Percentiles rank a stretch among this genome's conserved stretches.
Conservation (phyloP, 2,329 filamentous ascomycete species). For the Epichloe festucae region DNA sequence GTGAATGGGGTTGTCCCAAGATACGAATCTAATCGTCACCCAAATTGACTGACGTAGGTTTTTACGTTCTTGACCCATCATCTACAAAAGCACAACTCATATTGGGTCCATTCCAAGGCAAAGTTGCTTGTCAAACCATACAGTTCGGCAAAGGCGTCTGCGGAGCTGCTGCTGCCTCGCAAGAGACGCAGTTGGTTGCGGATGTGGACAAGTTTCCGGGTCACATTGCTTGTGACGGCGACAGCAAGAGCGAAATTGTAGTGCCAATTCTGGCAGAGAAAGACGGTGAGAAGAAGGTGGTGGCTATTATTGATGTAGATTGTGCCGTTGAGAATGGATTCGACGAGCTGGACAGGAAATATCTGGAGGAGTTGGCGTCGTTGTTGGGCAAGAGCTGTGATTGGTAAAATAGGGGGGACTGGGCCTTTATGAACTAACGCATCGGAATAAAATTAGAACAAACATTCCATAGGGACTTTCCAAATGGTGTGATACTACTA, state of each 20-base stretch:
- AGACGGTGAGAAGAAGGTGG: conserved; percentile 31
- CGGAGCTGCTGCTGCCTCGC: conserved; percentile 50
- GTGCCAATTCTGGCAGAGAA: conserved; percentile 48
- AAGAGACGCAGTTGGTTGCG: conserved; percentile 49
- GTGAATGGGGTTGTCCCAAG: background rate
- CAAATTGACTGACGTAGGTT: conserved; percentile 34
- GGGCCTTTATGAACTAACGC: background rate
- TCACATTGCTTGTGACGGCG: conserved; percentile 71
- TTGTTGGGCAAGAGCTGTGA: conserved; percentile 50
- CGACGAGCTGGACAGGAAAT: conserved; percentile 50
- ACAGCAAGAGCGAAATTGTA: conserved; percentile 68
- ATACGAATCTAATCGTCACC: background rate
- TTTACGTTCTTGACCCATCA: conserved; percentile 53
- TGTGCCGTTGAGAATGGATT: conserved; percentile 57
- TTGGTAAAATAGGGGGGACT: conserved; percentile 33
- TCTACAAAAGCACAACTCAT: conserved; percentile 43
- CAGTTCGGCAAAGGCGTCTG: conserved; percentile 63
- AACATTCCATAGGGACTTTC: background rate
- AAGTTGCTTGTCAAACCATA: conserved; percentile 70
- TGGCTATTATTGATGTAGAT: conserved; percentile 71
- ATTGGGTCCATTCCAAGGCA: conserved; percentile 69
- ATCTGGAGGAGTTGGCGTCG: conserved; percentile 52
- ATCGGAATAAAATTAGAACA: background rate
- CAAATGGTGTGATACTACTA: background rate
- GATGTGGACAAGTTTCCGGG: conserved; percentile 66